Percentiles rank a stretch among this genome's conserved stretches.
Evolutionary conservation across 2,329 filamentous ascomycete genomes (phyloP).

Genomic region (Leptographium wingfieldii): DNA sequence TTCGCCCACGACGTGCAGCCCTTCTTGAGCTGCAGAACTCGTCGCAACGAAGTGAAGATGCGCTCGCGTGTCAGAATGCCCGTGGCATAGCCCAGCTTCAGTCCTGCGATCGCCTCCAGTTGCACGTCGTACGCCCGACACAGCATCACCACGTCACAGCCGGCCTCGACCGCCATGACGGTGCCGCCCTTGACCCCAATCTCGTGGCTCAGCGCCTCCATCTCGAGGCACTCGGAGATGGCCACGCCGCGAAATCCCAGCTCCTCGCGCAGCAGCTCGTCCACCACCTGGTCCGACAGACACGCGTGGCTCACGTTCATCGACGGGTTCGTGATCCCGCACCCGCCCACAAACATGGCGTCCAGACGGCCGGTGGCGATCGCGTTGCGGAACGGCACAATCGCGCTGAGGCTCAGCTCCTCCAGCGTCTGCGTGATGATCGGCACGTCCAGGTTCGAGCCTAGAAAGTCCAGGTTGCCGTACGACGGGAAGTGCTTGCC

Average conservation of each 20-base stretch:
- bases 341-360: constrained; percentile 91
- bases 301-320: constrained; percentile 95
- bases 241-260: constrained; percentile 85
- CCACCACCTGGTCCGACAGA: constrained; percentile 83
- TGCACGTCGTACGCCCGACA: constrained; percentile 83
- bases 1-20: constrained; percentile 84
- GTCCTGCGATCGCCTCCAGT: constrained; percentile 78
- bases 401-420: constrained; percentile 78
- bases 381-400: constrained; percentile 85
- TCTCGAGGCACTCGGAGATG: constrained; percentile 89
- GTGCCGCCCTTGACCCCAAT: constrained; percentile 95
- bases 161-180: constrained; percentile 94
- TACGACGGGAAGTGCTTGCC: constrained; percentile 97
- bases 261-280: constrained; percentile 77
- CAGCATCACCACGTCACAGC: constrained; percentile 81
- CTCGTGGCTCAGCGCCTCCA: constrained; percentile 91
- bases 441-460: constrained; percentile 81
- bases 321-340: constrained; percentile 79
- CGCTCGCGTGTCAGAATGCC: constrained; percentile 73
- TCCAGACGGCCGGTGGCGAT: constrained; percentile 72
- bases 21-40: constrained; percentile 70
- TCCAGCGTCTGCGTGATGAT: constrained; percentile 93
- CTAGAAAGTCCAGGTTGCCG: constrained; percentile 85
- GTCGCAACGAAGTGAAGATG: constrained; percentile 65
- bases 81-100: constrained; percentile 83